Conservation (phyloP, 495 filamentous ascomycete species). For the Aspergillus baeticus region DNA sequence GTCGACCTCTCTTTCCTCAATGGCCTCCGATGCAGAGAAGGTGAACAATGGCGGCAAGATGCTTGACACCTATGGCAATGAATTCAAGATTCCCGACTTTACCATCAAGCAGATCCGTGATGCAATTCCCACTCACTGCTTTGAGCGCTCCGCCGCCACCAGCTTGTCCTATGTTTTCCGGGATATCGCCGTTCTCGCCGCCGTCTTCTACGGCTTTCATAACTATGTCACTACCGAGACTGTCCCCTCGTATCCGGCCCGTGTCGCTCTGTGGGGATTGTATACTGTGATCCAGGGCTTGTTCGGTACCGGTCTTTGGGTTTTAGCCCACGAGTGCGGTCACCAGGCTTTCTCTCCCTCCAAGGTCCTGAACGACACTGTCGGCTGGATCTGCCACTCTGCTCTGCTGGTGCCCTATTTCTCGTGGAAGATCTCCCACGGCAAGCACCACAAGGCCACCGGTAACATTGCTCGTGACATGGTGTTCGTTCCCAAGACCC, state of each 20-base stretch:
- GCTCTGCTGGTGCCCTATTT: slow-evolving; percentile 83
- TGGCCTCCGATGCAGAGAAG: slow-evolving; percentile 59
- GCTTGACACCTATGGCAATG: slow-evolving; percentile 64
- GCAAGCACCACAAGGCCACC: slow-evolving; percentile 95
- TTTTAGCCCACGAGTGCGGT: slow-evolving; percentile 72
- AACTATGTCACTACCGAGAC: slow-evolving; percentile 64
- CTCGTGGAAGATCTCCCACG: slow-evolving; percentile 90
- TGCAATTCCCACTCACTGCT: slow-evolving; percentile 64
- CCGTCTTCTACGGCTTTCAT: slow-evolving; percentile 63
- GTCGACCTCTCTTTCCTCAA: slow-evolving; percentile 86
- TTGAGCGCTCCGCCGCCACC: slow-evolving; percentile 58
- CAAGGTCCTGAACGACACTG: slow-evolving; percentile 77
- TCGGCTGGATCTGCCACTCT: slow-evolving; percentile 83
- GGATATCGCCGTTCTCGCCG: slow-evolving; percentile 53
- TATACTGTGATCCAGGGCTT: slow-evolving; percentile 68
- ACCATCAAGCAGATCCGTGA: slow-evolving; percentile 70
- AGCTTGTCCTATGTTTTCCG: slow-evolving; percentile 64
- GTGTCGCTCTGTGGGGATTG: slow-evolving; percentile 52
- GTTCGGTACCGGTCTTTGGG: slow-evolving; percentile 67
- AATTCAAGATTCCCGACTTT: slow-evolving; percentile 68
- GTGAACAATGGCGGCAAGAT: slow-evolving; percentile 54
- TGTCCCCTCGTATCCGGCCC: slow-evolving; percentile 49
- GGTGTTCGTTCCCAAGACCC: slow-evolving; percentile 91
- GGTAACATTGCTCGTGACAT: slow-evolving; percentile 95
- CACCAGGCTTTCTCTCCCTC: slow-evolving; percentile 82